Evolutionary conservation across 164 flowering plant genomes (phyloP).

Genomic region (Paratinospora sagittata): DNA sequence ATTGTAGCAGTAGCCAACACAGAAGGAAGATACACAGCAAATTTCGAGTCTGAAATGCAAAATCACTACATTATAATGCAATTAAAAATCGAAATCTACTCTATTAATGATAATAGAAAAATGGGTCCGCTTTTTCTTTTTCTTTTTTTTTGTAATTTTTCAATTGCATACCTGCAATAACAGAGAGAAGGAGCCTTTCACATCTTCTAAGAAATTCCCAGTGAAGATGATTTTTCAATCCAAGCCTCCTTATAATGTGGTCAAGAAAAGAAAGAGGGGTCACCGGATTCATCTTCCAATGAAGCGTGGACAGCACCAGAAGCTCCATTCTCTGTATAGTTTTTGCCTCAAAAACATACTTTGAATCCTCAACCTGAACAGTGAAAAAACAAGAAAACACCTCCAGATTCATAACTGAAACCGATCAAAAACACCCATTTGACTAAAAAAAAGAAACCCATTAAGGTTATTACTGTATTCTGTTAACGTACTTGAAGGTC

Average conservation of each 20-base stretch:
- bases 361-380: constrained; percentile 54
- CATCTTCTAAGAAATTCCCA: constrained; percentile 52
- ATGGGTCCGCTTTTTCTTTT: too few species aligned
- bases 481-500: constrained; percentile 60
- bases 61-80: not conserved
- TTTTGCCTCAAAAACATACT: constrained; percentile 65
- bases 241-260: constrained; percentile 58
- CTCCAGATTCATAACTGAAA: not conserved
- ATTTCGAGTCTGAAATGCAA: constrained; percentile 31
- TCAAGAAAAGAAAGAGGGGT: constrained; percentile 76
- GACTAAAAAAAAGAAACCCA: not conserved
- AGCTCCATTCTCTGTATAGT: constrained; percentile 85
- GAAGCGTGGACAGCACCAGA: constrained; percentile 64
- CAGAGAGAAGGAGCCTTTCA: constrained; percentile 42
- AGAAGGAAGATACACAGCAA: constrained; percentile 39
- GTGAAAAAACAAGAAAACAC: not conserved
- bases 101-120: too few species aligned
- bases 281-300: constrained; percentile 87
- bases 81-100: not conserved
- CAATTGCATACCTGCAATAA: constrained; percentile 44
- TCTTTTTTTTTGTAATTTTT: too few species aligned
- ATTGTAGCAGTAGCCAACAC: constrained; percentile 67
- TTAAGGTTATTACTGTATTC: not conserved
- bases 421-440: not conserved
- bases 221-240: constrained; percentile 37